A percentile compares a stretch with the other conserved stretches of the same genome.
Evolutionary conservation across 441 rosid species (phyloP).

Genomic region (Pelargonium myrrhifolium): DNA sequence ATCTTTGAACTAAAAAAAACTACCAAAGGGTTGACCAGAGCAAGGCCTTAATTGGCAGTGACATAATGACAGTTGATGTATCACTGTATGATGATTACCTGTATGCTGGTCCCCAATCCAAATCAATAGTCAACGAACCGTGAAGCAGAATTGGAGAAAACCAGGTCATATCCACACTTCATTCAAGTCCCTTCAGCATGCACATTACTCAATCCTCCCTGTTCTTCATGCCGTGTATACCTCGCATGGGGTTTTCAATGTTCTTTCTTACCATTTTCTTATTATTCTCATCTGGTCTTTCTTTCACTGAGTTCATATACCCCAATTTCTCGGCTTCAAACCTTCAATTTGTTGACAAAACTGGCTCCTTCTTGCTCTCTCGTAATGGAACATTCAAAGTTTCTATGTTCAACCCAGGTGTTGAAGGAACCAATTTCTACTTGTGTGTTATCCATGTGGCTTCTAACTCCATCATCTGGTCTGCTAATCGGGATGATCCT

Average conservation of each 20-base stretch:
- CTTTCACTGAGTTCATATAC: slow-evolving; percentile 38
- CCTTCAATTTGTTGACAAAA: slow-evolving; percentile 38
- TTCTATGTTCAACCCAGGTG: slow-evolving; percentile 49
- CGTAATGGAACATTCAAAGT: slow-evolving; percentile 52
- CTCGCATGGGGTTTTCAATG: slow-evolving; percentile 38
- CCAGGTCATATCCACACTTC: slow-evolving; percentile 14
- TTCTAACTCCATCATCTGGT: slow-evolving; percentile 60
- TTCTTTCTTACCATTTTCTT: slow-evolving; percentile 30
- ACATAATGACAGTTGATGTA: slow-evolving; percentile 22
- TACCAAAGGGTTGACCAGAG: slow-evolving; percentile 21
- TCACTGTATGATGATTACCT: slow-evolving; percentile 17
- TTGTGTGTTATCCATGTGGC: slow-evolving; percentile 58
- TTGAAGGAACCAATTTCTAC: slow-evolving; percentile 41
- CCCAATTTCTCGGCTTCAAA: slow-evolving; percentile 73
- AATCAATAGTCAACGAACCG: slow-evolving; percentile 29
- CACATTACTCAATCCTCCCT: slow-evolving; percentile 14
- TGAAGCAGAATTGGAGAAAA: slow-evolving; percentile 17
- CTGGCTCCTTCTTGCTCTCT: slow-evolving; percentile 66
- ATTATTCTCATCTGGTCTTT: slow-evolving; percentile 31
- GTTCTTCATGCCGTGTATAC: slow-evolving; percentile 16
- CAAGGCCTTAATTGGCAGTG: background rate
- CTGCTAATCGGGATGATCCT: slow-evolving; percentile 62
- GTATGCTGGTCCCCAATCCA: slow-evolving; percentile 19
- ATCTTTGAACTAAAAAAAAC: background rate
- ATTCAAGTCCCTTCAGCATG: slow-evolving; percentile 5